Conservation (phyloP, 2,329 filamentous ascomycete genomes). For the Hypoxylon sp. region DNA sequence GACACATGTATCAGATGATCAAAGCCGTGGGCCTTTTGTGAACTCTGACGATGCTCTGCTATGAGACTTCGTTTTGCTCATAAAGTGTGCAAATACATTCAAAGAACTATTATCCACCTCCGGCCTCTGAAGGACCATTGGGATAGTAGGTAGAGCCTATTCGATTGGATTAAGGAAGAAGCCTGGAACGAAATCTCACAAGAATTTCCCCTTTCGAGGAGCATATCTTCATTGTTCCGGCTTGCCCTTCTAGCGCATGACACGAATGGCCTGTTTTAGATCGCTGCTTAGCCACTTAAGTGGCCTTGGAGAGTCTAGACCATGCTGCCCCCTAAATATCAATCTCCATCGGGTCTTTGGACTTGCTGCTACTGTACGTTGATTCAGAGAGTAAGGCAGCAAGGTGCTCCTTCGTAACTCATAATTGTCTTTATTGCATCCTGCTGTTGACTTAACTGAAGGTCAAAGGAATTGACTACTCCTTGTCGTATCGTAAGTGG, state of each 20-base stretch:
- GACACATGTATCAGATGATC: conserved; percentile 34
- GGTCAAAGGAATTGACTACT: conserved; percentile 7
- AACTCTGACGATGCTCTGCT: conserved; percentile 11
- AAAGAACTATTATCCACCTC: conserved; percentile 16
- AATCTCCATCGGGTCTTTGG: background rate
- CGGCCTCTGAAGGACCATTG: background rate
- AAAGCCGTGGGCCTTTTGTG: conserved; percentile 40
- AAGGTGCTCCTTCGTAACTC: background rate
- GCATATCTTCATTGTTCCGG: conserved; percentile 3
- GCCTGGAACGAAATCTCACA: background rate
- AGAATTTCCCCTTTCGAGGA: background rate
- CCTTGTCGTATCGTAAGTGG: conserved; percentile 2
- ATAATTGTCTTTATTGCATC: background rate
- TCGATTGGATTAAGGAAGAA: conserved; percentile 2
- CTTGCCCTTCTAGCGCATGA: background rate
- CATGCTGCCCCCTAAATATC: background rate
- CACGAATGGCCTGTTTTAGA: background rate
- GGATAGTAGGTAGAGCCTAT: conserved; percentile 1
- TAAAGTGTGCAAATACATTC: background rate
- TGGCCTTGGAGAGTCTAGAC: background rate
- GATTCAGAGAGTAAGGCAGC: background rate
- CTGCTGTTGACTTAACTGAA: background rate
- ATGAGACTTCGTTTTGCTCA: conserved; percentile 32
- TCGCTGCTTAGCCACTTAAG: background rate
- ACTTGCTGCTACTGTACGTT: background rate